A percentile compares a stretch with the other conserved stretches of the same genome.
These are phyloP conservation scores for Yamadazyma mexicana DNA, from an alignment of 1,139 yeast genomes.

Conservation along the genomic window DNA sequence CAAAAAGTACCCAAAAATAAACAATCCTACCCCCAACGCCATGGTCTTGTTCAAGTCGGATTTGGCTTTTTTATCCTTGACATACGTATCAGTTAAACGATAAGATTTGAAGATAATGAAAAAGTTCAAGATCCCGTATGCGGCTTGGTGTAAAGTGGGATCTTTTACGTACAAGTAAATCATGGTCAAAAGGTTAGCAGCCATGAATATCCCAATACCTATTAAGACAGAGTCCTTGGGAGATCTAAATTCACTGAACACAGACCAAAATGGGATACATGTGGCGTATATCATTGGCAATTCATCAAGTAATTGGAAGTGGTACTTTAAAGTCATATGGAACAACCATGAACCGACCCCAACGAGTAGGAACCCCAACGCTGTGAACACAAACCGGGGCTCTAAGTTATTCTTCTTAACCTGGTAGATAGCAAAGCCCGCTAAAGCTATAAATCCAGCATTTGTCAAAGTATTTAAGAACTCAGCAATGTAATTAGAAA, in stretches of 20 bases:
- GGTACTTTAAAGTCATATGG: conserved; percentile 91
- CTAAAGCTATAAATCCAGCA: conserved; percentile 64
- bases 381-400: conserved; percentile 64
- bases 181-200: conserved; percentile 56
- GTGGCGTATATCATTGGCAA: conserved; percentile 98
- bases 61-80: conserved; percentile 47
- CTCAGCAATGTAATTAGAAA: conserved; percentile 84
- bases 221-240: conserved; percentile 40
- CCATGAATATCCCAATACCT: conserved; percentile 55
- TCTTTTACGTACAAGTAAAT: conserved; percentile 66
- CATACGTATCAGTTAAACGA: conserved; percentile 49
- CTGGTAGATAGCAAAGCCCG: conserved; percentile 63
- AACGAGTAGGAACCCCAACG: conserved; percentile 79
- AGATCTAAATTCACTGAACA: conserved; percentile 65
- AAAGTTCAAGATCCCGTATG: conserved; percentile 66
- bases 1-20: conserved; percentile 69
- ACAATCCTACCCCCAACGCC: conserved; percentile 61
- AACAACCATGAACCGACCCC: conserved; percentile 94
- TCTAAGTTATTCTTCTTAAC: conserved; percentile 65
- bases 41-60: conserved; percentile 53
- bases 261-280: conserved; percentile 90
- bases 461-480: conserved; percentile 82
- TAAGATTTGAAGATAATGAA: conserved; percentile 60
- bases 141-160: conserved; percentile 86
- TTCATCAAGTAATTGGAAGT: conserved; percentile 89